Evolutionary conservation across 257 asterid species (phyloP).

Genomic region (Voacanga thouarsii): DNA sequence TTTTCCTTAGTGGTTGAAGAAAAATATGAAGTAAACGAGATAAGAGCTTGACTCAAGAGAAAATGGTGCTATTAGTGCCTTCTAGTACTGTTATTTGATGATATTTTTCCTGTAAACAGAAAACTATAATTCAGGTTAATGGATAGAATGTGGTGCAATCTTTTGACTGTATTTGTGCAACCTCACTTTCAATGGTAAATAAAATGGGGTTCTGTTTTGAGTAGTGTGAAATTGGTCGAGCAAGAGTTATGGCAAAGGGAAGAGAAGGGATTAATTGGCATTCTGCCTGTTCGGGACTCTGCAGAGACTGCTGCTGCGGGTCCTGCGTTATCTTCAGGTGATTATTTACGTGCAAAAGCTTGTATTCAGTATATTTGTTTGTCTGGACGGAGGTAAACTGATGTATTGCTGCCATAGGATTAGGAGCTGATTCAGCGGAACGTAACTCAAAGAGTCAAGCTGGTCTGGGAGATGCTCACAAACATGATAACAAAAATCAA

Average conservation of each 20-base stretch:
- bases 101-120: neutral
- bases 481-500: constrained; percentile 66
- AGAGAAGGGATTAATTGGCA: constrained; percentile 92
- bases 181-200: constrained; percentile 9
- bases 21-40: neutral
- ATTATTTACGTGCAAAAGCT: constrained; percentile 2
- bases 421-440: constrained; percentile 43
- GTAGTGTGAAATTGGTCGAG: constrained; percentile 92
- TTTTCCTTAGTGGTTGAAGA: neutral
- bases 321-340: constrained; percentile 60
- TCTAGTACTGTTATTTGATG: neutral
- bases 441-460: constrained; percentile 50
- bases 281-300: constrained; percentile 90
- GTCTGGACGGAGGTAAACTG: constrained; percentile 6
- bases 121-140: neutral
- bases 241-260: constrained; percentile 99
- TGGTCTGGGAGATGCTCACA: constrained; percentile 57
- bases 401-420: constrained; percentile 35
- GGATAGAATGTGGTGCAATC: neutral
- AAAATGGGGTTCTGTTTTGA: constrained; percentile 1
- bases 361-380: neutral
- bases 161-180: neutral
- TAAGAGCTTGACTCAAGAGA: neutral
- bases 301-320: constrained; percentile 51
- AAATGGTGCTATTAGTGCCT: neutral